Evolutionary conservation across 352 stramenopile genomes (phyloP), one percentile per base, ranked within the genome.

Genomic region (Phytophthora ramorum): DNA sequence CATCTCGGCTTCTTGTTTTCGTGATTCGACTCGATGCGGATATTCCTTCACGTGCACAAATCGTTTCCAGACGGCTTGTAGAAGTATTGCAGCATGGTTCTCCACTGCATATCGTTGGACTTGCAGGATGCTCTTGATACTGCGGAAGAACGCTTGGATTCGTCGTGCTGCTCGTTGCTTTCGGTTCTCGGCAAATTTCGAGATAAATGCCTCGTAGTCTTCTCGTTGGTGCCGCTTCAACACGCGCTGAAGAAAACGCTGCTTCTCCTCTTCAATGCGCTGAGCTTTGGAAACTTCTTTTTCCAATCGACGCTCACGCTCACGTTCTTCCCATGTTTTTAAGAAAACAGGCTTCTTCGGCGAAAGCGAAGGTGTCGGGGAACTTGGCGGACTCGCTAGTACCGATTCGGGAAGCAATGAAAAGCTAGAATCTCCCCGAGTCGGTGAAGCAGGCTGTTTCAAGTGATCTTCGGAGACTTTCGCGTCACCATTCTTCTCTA

Each of bases 281-380:
- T 81, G 66, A 0, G 70, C 56, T 54, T 88, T 91, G 16, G 75
- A 78, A 0, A 69, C 26, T 20, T 90, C 80, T 48, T 94, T 92
- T 43, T 89, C 79, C 26, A 83, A 57, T 38, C 75, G 78, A 12
- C 79, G 69, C 37, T 85, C 71, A 40, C 71, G 70, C 60, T 92
- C 82, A 7, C 86, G 78, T 63, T 94, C 82, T 62, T 94, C 82
- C 79, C 82, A 94, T 4, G 76, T 89, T 70, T 85, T 83, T 37
- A 92, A 71, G 43, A 93, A 85, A 2, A 67, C 57, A 3, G 84
- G 82, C 22, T 86, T 87, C 51, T 79, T 85, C 9, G 73, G 69
- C 6, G 71, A 73, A 13, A 78, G 45, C 7, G 67, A 70, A 13
- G 14, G 13, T 12, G 63, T 63, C 6, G 67, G 55, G 10, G 67